Conservation (phyloP, 768 basidiomycete genomes). For the Hericium alpestre region DNA sequence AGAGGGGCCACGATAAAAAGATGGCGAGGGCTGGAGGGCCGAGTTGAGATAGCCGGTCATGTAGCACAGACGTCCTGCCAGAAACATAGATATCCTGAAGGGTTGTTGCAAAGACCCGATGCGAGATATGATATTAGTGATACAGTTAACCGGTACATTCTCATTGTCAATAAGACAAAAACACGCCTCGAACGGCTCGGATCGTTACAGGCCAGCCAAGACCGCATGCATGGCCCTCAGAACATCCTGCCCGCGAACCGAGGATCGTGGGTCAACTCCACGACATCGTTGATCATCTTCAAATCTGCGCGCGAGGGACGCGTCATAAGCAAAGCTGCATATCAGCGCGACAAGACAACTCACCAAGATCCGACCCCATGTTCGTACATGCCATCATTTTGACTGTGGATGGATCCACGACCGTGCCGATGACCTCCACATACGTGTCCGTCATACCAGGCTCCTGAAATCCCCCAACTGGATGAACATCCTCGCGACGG, state of each 20-base stretch:
- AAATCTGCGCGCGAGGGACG: slow-evolving; percentile 29
- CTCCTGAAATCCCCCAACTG: slow-evolving; percentile 16
- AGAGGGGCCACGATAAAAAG: slow-evolving; percentile 84
- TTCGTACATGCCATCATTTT: slow-evolving; percentile 42
- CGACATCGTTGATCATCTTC: slow-evolving; percentile 49
- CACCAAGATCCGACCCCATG: slow-evolving; percentile 56
- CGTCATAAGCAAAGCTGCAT: not conserved
- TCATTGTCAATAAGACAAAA: not conserved
- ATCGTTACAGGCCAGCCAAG: not conserved
- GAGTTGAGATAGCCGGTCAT: slow-evolving; percentile 3
- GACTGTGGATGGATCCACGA: slow-evolving; percentile 42
- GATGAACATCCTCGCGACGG: not conserved
- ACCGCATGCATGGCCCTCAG: slow-evolving; percentile 2
- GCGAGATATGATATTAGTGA: not conserved
- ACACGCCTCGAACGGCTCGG: not conserved
- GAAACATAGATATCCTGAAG: not conserved
- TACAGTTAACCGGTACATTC: slow-evolving; percentile 1
- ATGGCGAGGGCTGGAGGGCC: slow-evolving; percentile 53
- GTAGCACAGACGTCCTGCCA: not conserved
- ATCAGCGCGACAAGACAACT: slow-evolving; percentile 13
- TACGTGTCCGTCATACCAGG: slow-evolving; percentile 37
- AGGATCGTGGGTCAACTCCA: slow-evolving; percentile 51
- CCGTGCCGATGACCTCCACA: slow-evolving; percentile 60
- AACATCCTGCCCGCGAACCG: slow-evolving; percentile 44
- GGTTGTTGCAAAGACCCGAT: not conserved